Evolutionary conservation across 352 stramenopile species (phyloP).

Genomic region (Phytophthora ohioensis): DNA sequence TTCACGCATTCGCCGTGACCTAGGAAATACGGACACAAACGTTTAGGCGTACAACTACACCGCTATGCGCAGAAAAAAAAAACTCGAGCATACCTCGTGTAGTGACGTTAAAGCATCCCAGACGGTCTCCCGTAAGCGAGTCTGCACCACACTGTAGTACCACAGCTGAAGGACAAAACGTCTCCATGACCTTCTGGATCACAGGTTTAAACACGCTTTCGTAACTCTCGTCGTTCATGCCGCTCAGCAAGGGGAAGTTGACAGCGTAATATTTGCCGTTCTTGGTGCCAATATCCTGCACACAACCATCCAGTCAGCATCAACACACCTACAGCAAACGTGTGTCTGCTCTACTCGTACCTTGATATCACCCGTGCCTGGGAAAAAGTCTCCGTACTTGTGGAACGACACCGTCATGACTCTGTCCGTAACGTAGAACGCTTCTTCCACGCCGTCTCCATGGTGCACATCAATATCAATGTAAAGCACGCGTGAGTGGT

Average conservation of each 20-base stretch:
- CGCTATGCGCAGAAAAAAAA: neutral
- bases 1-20: constrained; percentile 84
- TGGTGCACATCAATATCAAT: constrained; percentile 99
- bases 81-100: constrained; percentile 51
- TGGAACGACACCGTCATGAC: constrained; percentile 99
- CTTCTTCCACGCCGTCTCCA: constrained; percentile 98
- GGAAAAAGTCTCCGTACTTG: constrained; percentile 99
- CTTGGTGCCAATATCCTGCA: constrained; percentile 94
- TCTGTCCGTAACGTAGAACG: constrained; percentile 96
- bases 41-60: neutral
- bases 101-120: constrained; percentile 99
- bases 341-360: constrained; percentile 16
- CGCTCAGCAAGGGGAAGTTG: constrained; percentile 97
- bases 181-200: constrained; percentile 94
- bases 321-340: constrained; percentile 1
- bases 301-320: constrained; percentile 1
- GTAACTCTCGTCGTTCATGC: constrained; percentile 97
- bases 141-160: constrained; percentile 99
- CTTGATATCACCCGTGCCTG: constrained; percentile 95
- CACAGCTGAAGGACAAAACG: constrained; percentile 91
- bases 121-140: constrained; percentile 95
- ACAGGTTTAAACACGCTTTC: constrained; percentile 98
- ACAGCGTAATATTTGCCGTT: constrained; percentile 96
- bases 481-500: constrained; percentile 97
- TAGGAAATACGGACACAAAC: constrained; percentile 8